Percentiles rank a stretch among this genome's conserved stretches.
Conservation (phyloP, 768 basidiomycete species). For the Agaricus blazei region DNA sequence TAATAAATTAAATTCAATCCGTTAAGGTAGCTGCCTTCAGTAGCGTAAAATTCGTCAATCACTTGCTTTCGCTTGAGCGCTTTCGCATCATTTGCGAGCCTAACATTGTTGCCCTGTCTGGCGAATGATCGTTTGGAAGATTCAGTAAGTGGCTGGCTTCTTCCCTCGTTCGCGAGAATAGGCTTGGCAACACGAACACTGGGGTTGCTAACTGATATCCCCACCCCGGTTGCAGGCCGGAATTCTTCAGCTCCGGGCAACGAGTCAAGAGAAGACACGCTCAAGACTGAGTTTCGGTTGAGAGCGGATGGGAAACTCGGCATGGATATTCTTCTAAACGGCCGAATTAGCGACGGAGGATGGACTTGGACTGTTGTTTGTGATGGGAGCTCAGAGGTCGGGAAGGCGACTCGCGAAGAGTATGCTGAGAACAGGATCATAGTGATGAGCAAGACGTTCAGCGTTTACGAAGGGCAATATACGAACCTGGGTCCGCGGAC, state of each 20-base stretch:
- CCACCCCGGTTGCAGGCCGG: constrained; percentile 10
- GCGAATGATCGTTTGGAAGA: constrained; percentile 31
- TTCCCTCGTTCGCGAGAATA: constrained; percentile 17
- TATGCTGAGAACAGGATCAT: not conserved
- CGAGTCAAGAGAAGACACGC: constrained; percentile 71
- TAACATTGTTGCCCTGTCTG: constrained; percentile 31
- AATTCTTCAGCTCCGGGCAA: constrained; percentile 46
- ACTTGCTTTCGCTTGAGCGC: constrained; percentile 58
- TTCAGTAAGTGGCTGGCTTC: constrained; percentile 31
- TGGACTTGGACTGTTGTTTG: not conserved
- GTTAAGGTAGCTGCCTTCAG: constrained; percentile 75
- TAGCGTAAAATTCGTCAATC: constrained; percentile 76
- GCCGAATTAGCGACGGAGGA: constrained; percentile 15
- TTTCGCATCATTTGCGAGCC: constrained; percentile 38
- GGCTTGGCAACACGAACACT: constrained; percentile 9
- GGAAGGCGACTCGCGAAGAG: constrained; percentile 22
- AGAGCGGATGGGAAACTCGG: constrained; percentile 45
- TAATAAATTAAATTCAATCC: constrained; percentile 81
- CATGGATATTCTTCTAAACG: constrained; percentile 61
- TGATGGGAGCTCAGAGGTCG: constrained; percentile 16
- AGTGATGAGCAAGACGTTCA: not conserved
- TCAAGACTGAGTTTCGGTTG: constrained; percentile 62
- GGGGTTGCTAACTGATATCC: constrained; percentile 8
- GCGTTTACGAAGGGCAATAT: not conserved
- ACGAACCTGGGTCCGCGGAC: constrained; percentile 7